A percentile compares a stretch with the other conserved stretches of the same genome.
Evolutionary conservation across 1,284 basidiomycete species (phyloP).

Genomic region (Ustilago hordei): DNA sequence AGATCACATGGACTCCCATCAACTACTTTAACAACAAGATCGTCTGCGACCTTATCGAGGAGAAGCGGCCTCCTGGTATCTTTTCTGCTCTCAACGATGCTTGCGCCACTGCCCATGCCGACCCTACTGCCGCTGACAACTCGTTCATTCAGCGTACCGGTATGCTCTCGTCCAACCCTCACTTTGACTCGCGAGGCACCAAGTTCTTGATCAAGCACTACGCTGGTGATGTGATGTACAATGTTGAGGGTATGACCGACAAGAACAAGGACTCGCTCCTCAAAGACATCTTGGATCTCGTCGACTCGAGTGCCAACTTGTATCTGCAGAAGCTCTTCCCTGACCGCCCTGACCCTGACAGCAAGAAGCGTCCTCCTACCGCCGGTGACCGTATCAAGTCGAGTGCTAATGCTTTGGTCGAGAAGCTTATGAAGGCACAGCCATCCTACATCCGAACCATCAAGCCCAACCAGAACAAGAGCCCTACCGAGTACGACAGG

Average conservation of each 20-base stretch:
- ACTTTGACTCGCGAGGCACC: slow-evolving; percentile 76
- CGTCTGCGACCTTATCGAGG: slow-evolving; percentile 98
- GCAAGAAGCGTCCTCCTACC: slow-evolving; percentile 97
- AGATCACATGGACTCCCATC: slow-evolving; percentile 99
- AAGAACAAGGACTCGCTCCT: slow-evolving; percentile 99
- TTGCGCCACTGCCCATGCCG: slow-evolving; percentile 96
- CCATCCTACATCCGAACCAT: slow-evolving; percentile 99
- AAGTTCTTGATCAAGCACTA: slow-evolving; percentile 77
- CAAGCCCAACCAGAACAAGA: slow-evolving; percentile 98
- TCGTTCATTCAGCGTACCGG: slow-evolving; percentile 94
- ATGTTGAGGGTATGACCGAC: slow-evolving; percentile 97
- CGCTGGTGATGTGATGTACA: slow-evolving; percentile 98
- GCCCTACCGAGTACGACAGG: slow-evolving; percentile 88
- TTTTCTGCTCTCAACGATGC: slow-evolving; percentile 99
- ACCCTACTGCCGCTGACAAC: slow-evolving; percentile 94
- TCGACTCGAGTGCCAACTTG: slow-evolving; percentile 73
- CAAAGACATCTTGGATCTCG: slow-evolving; percentile 92
- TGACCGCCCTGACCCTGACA: slow-evolving; percentile 92
- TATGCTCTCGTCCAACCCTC: slow-evolving; percentile 73
- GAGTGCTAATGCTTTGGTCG: slow-evolving; percentile 88
- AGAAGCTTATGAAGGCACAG: slow-evolving; percentile 94
- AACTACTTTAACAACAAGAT: slow-evolving; percentile 75
- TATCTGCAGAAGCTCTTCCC: slow-evolving; percentile 90
- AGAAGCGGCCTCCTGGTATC: slow-evolving; percentile 93
- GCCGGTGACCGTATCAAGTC: slow-evolving; percentile 98